Evolutionary conservation across 371 early-diverging fungal genomes (phyloP), one percentile per base, ranked within the genome.

Genomic region (Mycotypha africana): DNA sequence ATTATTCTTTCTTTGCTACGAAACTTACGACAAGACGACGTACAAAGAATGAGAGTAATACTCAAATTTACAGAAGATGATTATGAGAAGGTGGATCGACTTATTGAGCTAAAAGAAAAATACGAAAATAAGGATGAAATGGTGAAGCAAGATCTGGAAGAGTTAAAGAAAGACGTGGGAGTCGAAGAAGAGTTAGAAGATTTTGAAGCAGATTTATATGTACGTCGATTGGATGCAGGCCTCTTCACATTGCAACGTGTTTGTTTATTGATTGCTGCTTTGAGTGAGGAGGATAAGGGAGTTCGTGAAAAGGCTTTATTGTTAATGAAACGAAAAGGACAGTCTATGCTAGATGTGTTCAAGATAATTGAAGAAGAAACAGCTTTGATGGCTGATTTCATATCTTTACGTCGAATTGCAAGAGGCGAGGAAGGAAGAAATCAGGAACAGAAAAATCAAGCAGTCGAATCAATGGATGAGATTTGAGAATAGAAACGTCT

Each of bases 261-360:
- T 0, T 86, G 84, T 50, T 54, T 84, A 23, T 67, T 78, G 16
- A 56, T 89, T 36, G 85, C 81, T 19, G 81, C 79, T 34, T 46
- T 88, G 7, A 67, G 77, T 43, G 70, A 70, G 42, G 81, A 82
- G 44, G 66, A 74, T 23, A 35, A 58, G 14, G 62, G 62, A n/a
- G 52, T 66, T 11, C 42, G 51, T 22, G 58, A 58, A 7, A 54
- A 60, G 33, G 50, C 50, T 17, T 36, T 16, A 10, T 42, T 49
- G 50, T 17, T 49, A 94, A 82, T 97, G 91, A 78, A 93, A 86
- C 63, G 97, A 95, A 63, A 97, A 79, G 77, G 95, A 79, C 64
- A 95, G 95, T 73, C 88, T 90, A 72, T 81, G 70, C 59, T 74
- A 69, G 47, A 64, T 47, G 76, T 86, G 76, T 72, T 82, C 74